Percentiles rank a stretch among this genome's conserved stretches.
These are phyloP conservation scores for Pseudoturritis turrita DNA, from an alignment of 345 rosid genomes.

Conservation along the genomic window DNA sequence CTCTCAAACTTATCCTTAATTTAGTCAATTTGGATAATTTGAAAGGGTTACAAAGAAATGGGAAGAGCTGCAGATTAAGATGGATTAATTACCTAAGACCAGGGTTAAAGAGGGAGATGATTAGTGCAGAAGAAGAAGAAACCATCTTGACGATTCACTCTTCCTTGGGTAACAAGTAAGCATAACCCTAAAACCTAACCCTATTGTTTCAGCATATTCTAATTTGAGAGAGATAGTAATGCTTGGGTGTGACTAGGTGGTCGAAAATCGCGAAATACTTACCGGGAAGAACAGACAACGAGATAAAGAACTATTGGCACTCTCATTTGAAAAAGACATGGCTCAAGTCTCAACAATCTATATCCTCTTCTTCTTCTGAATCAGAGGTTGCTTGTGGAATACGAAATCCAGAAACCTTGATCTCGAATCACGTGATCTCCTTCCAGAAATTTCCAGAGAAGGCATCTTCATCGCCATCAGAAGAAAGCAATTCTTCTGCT, in stretches of 20 bases:
- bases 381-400: constrained; percentile 21
- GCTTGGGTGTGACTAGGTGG: constrained; percentile 53
- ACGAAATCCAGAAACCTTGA: constrained; percentile 25
- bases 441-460: constrained; percentile 27
- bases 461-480: constrained; percentile 19
- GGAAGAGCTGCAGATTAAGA: constrained; percentile 92
- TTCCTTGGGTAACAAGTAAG: constrained; percentile 87
- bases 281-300: constrained; percentile 96
- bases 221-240: not conserved
- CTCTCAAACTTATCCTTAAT: not conserved
- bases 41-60: constrained; percentile 81
- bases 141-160: constrained; percentile 61
- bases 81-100: constrained; percentile 96
- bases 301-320: constrained; percentile 93
- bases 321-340: constrained; percentile 68
- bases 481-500: constrained; percentile 11
- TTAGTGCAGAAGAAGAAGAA: constrained; percentile 62
- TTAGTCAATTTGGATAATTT: not conserved
- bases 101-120: constrained; percentile 67
- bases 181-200: not conserved
- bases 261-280: constrained; percentile 71
- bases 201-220: not conserved
- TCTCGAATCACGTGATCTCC: constrained; percentile 21
- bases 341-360: constrained; percentile 29
- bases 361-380: constrained; percentile 19